Base-by-base conservation (phyloP, 2,329 filamentous ascomycete species). In the Cladosporium sp. region DNA sequence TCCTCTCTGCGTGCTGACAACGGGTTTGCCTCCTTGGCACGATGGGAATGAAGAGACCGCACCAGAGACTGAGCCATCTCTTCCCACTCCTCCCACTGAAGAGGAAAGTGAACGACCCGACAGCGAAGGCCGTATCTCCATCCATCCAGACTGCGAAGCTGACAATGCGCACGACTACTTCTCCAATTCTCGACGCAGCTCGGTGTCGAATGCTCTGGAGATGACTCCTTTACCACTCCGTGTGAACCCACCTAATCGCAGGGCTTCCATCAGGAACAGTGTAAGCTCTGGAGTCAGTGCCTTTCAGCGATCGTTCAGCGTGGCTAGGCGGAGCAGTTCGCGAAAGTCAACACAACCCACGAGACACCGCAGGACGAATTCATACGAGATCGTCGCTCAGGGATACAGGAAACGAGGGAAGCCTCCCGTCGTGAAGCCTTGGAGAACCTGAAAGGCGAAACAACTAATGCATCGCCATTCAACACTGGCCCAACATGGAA, bases 81-180 rank as follows among this genome's bases (percentile, higher is more conserved):
- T 47, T 8, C 37, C 43, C 11, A 13, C 29, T 27, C 40, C 45
- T 4, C 37, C 45, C 7, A 7, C 8, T 15, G 37, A 32, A 15
- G 37, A 40, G 15, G 44, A 41, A 8, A 15, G 17, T 19, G 19
- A 1, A 12, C 45, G 36, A n/a, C 37, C 45, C 5, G 50, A 55
- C 3, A 53, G 56, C 37, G 55, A 54, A 4, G 61, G 62, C n/a
- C 48, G 53, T 24, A 59, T 62, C 15, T 60, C 62, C 1, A 74
- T 76, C 8, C 65, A 71, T 38, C 73, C 74, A 2, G 74, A 77
- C 43, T 77, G 74, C 52, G 69, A 75, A 44, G 68, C 66, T 18
- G 68, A 72, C 34, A 70, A 68, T 60, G 64, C 58, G 49, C 61
- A 55, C 55, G 68, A 61, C 39, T 68, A 63, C 52, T 67, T 69